A percentile compares a stretch with the other conserved stretches of the same genome.
Conservation (phyloP, 495 filamentous ascomycete genomes). For the Penicillium dipodomyicola region DNA sequence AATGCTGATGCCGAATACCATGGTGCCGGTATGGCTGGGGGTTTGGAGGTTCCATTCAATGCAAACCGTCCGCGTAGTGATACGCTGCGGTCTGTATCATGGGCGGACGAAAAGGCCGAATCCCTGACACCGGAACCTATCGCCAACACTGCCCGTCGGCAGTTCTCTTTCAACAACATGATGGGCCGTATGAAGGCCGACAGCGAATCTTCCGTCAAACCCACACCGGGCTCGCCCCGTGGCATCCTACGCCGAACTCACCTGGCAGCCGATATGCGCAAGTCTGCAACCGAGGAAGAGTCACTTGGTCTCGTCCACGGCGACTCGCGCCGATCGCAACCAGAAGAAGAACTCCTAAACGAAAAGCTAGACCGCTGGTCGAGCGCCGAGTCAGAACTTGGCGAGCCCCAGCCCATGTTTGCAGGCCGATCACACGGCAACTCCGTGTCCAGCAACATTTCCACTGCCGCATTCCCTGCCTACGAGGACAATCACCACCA, state of each 20-base stretch:
- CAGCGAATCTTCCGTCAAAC: conserved; percentile 32
- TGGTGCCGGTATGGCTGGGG: conserved; percentile 15
- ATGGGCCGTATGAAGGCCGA: conserved; percentile 53
- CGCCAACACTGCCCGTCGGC: conserved; percentile 53
- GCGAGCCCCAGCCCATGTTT: conserved; percentile 23
- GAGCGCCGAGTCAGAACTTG: conserved; percentile 27
- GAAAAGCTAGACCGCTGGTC: conserved; percentile 37
- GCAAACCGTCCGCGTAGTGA: conserved; percentile 30
- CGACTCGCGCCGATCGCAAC: conserved; percentile 42
- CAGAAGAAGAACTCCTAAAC: conserved; percentile 28
- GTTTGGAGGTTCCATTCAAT: conserved; percentile 20
- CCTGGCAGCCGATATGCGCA: conserved; percentile 30
- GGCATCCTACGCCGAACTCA: conserved; percentile 49
- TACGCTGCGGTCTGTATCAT: conserved; percentile 36
- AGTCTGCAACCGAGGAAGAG: conserved; percentile 81
- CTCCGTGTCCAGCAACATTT: conserved; percentile 31
- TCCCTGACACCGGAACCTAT: conserved; percentile 26
- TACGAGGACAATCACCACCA: conserved; percentile 34
- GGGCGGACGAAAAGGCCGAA: conserved; percentile 30
- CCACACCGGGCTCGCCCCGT: conserved; percentile 28
- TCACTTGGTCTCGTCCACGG: conserved; percentile 81
- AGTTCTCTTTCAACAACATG: conserved; percentile 89
- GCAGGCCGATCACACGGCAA: conserved; percentile 23
- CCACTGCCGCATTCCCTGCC: conserved; percentile 34
- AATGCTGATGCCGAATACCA: conserved; percentile 47